Evolutionary conservation across 176 grass and related monocot genomes (phyloP).

Genomic region (Rhynchospora breviuscula): DNA sequence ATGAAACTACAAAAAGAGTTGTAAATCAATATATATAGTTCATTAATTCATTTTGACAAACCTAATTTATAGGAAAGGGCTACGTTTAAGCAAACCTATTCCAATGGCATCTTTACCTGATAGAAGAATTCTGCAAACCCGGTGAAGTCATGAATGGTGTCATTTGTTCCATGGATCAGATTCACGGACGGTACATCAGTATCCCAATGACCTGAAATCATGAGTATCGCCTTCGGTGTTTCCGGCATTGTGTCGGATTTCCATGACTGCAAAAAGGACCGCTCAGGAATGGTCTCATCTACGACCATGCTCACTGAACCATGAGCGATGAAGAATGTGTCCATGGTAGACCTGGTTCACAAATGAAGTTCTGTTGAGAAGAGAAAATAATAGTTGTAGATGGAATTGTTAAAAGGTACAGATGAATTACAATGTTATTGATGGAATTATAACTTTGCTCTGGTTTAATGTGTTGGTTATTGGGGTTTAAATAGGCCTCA

Average conservation of each 20-base stretch:
- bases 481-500: neutral
- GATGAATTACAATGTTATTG: too few relatives aligned
- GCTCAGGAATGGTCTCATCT: slow-evolving; percentile 18
- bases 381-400: neutral
- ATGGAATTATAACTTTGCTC: neutral
- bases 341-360: slow-evolving; percentile 16
- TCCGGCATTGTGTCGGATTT: slow-evolving; percentile 2
- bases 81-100: too few relatives aligned
- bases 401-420: neutral
- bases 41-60: neutral
- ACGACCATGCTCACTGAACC: slow-evolving; percentile 27
- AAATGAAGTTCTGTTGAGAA: neutral
- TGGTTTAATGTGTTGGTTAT: too few relatives aligned
- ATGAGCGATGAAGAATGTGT: slow-evolving; percentile 44
- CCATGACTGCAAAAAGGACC: slow-evolving; percentile 37
- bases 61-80: too few relatives aligned
- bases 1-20: too few relatives aligned
- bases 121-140: slow-evolving; percentile 68
- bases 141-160: slow-evolving; percentile 75
- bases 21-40: too few relatives aligned
- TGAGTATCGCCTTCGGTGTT: slow-evolving; percentile 52
- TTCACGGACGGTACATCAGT: slow-evolving; percentile 53
- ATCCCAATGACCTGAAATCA: slow-evolving; percentile 85
- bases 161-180: slow-evolving; percentile 39
- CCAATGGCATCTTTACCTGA: slow-evolving; percentile 35